Conservation (phyloP, 2,329 filamentous ascomycete genomes). For the Metarhizium brunneum region DNA sequence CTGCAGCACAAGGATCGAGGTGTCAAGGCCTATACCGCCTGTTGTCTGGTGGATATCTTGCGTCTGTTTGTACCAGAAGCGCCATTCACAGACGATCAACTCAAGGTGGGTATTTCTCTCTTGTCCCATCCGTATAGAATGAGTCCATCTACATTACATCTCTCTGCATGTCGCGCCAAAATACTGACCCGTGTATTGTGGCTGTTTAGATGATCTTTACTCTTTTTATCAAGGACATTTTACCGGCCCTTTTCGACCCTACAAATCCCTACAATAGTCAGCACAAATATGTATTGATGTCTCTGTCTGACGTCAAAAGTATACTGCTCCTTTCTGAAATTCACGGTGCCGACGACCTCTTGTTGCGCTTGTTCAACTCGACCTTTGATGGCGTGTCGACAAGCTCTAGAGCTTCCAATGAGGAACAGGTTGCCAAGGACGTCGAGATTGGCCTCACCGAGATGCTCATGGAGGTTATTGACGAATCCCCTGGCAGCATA, state of each 20-base stretch:
- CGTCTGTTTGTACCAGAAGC: conserved; percentile 90
- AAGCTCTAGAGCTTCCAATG: conserved; percentile 62
- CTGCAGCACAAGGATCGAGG: conserved; percentile 88
- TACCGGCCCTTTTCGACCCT: conserved; percentile 78
- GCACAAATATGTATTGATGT: conserved; percentile 83
- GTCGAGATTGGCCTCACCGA: conserved; percentile 89
- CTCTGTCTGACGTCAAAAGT: conserved; percentile 87
- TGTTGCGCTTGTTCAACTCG: conserved; percentile 72
- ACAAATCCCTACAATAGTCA: conserved; percentile 86
- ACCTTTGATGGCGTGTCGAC: conserved; percentile 89
- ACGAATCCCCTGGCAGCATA: conserved; percentile 65
- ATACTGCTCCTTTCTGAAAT: conserved; percentile 87
- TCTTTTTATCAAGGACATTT: conserved; percentile 72
- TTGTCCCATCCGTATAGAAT: neutral
- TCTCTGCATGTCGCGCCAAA: neutral
- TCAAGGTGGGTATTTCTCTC: conserved; percentile 58
- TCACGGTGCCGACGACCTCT: conserved; percentile 68
- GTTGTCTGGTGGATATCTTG: conserved; percentile 88
- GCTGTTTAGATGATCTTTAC: conserved; percentile 74
- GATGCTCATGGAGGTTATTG: conserved; percentile 74
- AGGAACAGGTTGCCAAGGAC: conserved; percentile 82
- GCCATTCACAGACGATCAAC: conserved; percentile 79
- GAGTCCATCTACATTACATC: too few species aligned
- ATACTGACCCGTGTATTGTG: conserved; percentile 4
- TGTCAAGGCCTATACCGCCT: conserved; percentile 79